Conservation (phyloP, 1,284 basidiomycete genomes). For the Golubevia pallescens region DNA sequence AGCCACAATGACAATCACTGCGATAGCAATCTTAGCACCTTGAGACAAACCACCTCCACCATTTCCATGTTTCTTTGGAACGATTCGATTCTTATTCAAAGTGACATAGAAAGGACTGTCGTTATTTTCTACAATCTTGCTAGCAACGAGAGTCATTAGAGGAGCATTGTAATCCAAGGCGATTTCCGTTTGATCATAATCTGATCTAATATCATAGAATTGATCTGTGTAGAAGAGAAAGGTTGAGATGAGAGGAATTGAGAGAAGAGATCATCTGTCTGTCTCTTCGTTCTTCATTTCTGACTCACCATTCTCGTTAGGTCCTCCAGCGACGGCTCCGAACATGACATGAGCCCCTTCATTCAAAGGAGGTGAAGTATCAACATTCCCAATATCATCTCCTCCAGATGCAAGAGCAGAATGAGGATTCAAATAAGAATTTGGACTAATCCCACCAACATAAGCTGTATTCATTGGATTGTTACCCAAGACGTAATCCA, state of each 20-base stretch:
- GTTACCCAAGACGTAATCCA: conserved; percentile 43
- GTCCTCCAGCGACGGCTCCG: conserved; percentile 41
- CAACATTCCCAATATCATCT: conserved; percentile 32
- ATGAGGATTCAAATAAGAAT: conserved; percentile 42
- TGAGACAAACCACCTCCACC: conserved; percentile 6
- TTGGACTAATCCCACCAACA: conserved; percentile 40
- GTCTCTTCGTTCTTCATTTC: too few species aligned
- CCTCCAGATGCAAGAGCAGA: conserved; percentile 46
- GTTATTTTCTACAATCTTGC: conserved; percentile 27
- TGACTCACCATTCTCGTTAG: conserved; percentile 26
- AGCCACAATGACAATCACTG: background rate
- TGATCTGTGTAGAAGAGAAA: background rate
- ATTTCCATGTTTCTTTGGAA: background rate
- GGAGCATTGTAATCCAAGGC: conserved; percentile 50
- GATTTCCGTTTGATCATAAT: conserved; percentile 43
- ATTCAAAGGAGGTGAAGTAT: conserved; percentile 29
- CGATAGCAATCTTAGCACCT: conserved; percentile 1
- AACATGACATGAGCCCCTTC: conserved; percentile 25
- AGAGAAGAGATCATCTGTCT: too few species aligned
- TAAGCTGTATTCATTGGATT: conserved; percentile 47
- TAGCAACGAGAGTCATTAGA: conserved; percentile 29
- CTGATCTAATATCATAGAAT: conserved; percentile 41
- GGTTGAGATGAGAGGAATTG: too few species aligned
- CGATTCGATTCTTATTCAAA: conserved; percentile 8
- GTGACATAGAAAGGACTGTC: conserved; percentile 26